A percentile compares a stretch with the other conserved stretches of the same genome.
These are phyloP conservation scores for Mycena rosella DNA, from an alignment of 768 basidiomycete species.

Conservation along the genomic window DNA sequence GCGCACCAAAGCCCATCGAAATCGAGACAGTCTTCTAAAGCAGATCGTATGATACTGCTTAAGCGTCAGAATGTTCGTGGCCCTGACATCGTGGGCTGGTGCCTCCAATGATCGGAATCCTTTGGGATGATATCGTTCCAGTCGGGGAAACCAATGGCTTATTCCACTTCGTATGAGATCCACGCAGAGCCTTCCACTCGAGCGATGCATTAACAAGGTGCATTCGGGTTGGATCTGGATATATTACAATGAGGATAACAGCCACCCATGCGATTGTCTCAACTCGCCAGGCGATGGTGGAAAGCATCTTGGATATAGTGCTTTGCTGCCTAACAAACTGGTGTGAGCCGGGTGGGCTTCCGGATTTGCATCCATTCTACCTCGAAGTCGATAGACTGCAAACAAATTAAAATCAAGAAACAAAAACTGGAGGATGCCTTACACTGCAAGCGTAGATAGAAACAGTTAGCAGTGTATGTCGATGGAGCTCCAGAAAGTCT, in stretches of 20 bases:
- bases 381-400: too few relatives aligned
- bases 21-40: background rate
- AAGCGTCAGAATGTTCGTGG: background rate
- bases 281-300: background rate
- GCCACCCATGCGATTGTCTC: background rate
- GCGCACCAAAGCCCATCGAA: too few relatives aligned
- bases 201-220: constrained; percentile 14
- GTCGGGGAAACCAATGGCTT: too few relatives aligned
- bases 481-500: background rate
- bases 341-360: background rate
- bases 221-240: background rate
- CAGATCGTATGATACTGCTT: constrained; percentile 14
- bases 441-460: background rate
- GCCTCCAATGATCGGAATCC: too few relatives aligned
- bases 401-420: too few relatives aligned
- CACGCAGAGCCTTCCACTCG: constrained; percentile 7
- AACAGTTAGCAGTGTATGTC: background rate
- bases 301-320: background rate
- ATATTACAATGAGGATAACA: background rate
- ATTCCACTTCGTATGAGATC: too few relatives aligned
- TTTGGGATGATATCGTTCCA: too few relatives aligned
- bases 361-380: too few relatives aligned
- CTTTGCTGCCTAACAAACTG: background rate
- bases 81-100: background rate
- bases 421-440: too few relatives aligned